Conservation (phyloP, 192 early-diverging fungal species). For the Backusella psychrophila region DNA sequence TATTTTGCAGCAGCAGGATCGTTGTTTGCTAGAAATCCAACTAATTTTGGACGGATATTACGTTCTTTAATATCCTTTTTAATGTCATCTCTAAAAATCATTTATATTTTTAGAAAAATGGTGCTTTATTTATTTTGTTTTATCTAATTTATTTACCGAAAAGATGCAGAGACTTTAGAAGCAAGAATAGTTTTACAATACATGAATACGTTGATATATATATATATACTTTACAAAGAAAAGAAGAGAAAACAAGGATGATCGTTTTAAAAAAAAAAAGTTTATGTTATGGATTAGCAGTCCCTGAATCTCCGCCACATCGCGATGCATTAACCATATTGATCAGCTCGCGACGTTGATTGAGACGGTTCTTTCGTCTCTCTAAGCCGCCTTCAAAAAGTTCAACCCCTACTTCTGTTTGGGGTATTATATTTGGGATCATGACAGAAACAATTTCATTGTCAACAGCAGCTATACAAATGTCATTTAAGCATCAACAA, state of each 20-base stretch:
- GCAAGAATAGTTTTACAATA: conserved; percentile 61
- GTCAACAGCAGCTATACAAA: conserved; percentile 38
- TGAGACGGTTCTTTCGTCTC: conserved; percentile 38
- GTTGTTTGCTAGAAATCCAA: conserved; percentile 96
- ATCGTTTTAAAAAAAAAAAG: background rate
- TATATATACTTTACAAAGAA: background rate
- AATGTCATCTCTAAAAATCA: conserved; percentile 48
- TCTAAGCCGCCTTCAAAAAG: conserved; percentile 38
- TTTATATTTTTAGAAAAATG: background rate
- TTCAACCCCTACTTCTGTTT: conserved; percentile 36
- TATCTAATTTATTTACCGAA: conserved; percentile 48
- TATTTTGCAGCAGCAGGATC: conserved; percentile 92
- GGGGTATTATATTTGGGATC: conserved; percentile 40
- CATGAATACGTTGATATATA: background rate
- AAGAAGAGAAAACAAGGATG: background rate
- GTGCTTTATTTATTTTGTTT: background rate
- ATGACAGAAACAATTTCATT: conserved; percentile 26
- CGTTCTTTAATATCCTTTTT: conserved; percentile 64
- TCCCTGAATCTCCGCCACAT: background rate
- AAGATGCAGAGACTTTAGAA: conserved; percentile 58
- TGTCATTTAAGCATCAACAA: background rate
- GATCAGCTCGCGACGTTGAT: conserved; percentile 40
- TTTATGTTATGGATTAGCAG: background rate
- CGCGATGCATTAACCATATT: conserved; percentile 15
- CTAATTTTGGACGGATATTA: conserved; percentile 67